Base-by-base conservation (phyloP, 257 asterid species). In the Plantago major region DNA sequence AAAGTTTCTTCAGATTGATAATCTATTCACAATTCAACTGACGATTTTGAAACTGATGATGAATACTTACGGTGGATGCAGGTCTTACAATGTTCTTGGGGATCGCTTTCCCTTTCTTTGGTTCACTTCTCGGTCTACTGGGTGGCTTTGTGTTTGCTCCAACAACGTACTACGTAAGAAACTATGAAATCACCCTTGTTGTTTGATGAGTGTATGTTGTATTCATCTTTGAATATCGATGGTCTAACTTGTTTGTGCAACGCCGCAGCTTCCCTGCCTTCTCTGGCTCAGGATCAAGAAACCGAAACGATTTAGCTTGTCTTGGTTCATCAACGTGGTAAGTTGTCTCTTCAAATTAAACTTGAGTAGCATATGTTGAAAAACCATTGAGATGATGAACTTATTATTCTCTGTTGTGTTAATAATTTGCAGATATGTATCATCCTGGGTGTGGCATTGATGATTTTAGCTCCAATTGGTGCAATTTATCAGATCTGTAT, bases 131-230 rank as follows among this genome's bases (percentile, higher is more conserved):
- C 42, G 40, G 59, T 9, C 26, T 54, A 10, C 28, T 54, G 2
- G 59, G 59, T 19, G 43, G 59, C 14, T 54, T 54, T 28, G 59
- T 38, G 12, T 28, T 54, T 13, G 43, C 59, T 22, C 59, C 59
- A 12, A 54, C 59, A 26, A 54, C 59, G 10, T 54, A 54, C 43
- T 54, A 2, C 26, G 59, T 54, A 28, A 82, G 30, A n/a, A 64
- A 7, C 76, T 33, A 54, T 80, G 22, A 72, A 75, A 46, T 82
- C 84, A n/a, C 78, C 79, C 78, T 81, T 81, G 3, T 81, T 81
- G 8, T 33, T 33, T 7, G 40, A 33, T 33, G 26, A 22, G 8
- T 33, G 3, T 4, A 33, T 33, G 40, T 33, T 0, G 40, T 7
- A 33, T 33, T 0, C 40, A 33, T 7, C 26, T 22, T 22, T 22